Evolutionary conservation across 164 flowering plant species (phyloP).

Genomic region (Aristolochia fimbriata): DNA sequence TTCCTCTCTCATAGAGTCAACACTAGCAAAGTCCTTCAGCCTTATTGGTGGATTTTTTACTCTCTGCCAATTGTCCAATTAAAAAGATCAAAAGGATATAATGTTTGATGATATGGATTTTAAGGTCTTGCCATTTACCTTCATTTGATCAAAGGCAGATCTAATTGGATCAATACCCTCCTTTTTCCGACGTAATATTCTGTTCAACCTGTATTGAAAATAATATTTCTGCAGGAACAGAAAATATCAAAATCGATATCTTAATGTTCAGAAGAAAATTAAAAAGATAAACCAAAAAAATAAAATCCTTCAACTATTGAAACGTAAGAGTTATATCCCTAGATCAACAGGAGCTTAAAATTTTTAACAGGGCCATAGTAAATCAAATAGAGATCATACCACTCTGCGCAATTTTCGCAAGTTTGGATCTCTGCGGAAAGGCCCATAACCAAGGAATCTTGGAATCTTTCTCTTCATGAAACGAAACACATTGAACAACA

Average conservation of each 20-base stretch:
- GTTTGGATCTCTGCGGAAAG: conserved; percentile 64
- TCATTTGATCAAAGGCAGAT: conserved; percentile 85
- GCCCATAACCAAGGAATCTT: conserved; percentile 63
- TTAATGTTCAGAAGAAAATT: neutral
- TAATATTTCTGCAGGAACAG: conserved; percentile 47
- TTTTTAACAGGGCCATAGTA: too few species aligned
- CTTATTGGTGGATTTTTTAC: conserved; percentile 91
- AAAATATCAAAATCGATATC: conserved; percentile 4
- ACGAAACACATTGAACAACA: conserved; percentile 40
- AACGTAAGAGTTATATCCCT: too few species aligned
- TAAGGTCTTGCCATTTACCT: conserved; percentile 34
- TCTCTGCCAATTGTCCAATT: conserved; percentile 38
- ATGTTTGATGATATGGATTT: neutral
- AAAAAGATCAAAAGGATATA: neutral
- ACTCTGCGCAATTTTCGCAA: conserved; percentile 45
- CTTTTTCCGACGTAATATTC: conserved; percentile 35
- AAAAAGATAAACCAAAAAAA: neutral
- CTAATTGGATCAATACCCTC: conserved; percentile 84
- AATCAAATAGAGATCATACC: conserved; percentile 30
- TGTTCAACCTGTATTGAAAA: conserved; percentile 26
- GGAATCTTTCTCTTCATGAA: conserved; percentile 56
- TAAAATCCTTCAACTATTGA: too few species aligned
- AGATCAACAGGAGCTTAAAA: too few species aligned
- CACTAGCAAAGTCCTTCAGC: conserved; percentile 73
- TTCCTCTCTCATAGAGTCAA: conserved; percentile 91